Percentiles rank a stretch among this genome's conserved stretches.
Conservation (phyloP, 768 basidiomycete species). For the Lactarius sanguifluus region DNA sequence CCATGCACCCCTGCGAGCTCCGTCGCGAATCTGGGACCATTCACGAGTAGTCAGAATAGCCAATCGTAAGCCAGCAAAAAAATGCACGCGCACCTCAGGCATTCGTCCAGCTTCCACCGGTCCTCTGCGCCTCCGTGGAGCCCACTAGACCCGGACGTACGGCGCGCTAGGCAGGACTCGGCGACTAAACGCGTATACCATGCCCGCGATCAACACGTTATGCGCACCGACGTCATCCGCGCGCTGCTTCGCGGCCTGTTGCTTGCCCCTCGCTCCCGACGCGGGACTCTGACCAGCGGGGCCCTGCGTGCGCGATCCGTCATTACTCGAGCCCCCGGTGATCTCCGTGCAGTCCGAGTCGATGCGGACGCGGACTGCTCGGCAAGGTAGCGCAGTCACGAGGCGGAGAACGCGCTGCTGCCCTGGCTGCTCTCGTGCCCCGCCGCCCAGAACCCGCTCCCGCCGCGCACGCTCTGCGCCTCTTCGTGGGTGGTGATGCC, state of each 20-base stretch:
- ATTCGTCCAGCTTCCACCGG: conserved; percentile 80
- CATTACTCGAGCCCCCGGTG: conserved; percentile 39
- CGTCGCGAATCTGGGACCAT: conserved; percentile 65
- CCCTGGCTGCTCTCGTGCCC: conserved; percentile 50
- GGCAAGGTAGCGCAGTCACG: conserved; percentile 26
- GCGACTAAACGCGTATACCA: conserved; percentile 80
- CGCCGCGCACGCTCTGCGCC: conserved; percentile 54
- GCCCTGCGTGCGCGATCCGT: conserved; percentile 10
- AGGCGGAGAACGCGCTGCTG: conserved; percentile 51
- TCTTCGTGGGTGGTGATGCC: conserved; percentile 31
- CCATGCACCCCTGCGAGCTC: conserved; percentile 83
- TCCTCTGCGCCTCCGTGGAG: conserved; percentile 25
- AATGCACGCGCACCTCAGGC: conserved; percentile 54
- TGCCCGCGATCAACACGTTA: conserved; percentile 82
- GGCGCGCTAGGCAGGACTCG: conserved; percentile 70
- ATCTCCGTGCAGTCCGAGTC: conserved; percentile 62
- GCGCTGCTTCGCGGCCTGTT: conserved; percentile 33
- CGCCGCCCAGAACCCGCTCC: conserved; percentile 77
- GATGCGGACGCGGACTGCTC: conserved; percentile 8
- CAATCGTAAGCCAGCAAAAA: neutral
- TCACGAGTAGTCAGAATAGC: neutral
- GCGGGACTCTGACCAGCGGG: neutral
- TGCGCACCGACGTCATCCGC: conserved; percentile 77
- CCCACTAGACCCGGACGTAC: conserved; percentile 60
- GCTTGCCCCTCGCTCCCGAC: neutral